phyloP scores from a whole-genome alignment of 805 yeast species.

The Myxozyma melibiosi region DNA sequence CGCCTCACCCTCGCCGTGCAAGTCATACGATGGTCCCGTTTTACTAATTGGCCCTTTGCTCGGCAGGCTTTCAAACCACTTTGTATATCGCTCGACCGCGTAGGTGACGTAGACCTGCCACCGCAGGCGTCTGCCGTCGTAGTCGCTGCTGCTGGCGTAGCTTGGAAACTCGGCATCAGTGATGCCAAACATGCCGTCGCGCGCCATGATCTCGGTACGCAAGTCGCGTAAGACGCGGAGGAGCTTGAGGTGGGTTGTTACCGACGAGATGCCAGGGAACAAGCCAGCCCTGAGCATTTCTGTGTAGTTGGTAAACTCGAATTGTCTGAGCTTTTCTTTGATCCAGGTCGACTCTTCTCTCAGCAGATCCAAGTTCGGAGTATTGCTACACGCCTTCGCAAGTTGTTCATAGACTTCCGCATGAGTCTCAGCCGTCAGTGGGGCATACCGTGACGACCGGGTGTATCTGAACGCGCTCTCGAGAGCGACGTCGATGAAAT shows the following conservation, averaged over 20 bases:
- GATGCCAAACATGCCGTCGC: constrained; percentile 8
- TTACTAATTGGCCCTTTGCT: not conserved
- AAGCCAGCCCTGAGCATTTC: no score
- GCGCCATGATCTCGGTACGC: not conserved
- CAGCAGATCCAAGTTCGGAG: no score
- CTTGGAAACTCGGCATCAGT: not conserved
- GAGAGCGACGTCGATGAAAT: no score
- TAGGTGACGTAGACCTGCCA: constrained; percentile 11
- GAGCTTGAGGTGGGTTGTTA: constrained; percentile 6
- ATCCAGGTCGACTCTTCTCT: no score
- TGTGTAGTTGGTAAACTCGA: no score
- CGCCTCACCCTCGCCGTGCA: not conserved
- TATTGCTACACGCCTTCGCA: no score
- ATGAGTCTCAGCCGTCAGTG: no score
- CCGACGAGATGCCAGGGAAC: no score
- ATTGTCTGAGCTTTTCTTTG: no score
- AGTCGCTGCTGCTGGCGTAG: not conserved
- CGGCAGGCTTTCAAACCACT: constrained; percentile 8
- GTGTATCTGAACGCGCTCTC: no score
- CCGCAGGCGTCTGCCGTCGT: not conserved
- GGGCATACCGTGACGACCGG: no score
- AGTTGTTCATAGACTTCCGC: no score
- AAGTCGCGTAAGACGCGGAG: not conserved
- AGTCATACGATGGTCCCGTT: not conserved
- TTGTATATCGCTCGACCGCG: constrained; percentile 17